Evolutionary conservation across 768 basidiomycete species (phyloP).

Genomic region (Leccinum imitatum): DNA sequence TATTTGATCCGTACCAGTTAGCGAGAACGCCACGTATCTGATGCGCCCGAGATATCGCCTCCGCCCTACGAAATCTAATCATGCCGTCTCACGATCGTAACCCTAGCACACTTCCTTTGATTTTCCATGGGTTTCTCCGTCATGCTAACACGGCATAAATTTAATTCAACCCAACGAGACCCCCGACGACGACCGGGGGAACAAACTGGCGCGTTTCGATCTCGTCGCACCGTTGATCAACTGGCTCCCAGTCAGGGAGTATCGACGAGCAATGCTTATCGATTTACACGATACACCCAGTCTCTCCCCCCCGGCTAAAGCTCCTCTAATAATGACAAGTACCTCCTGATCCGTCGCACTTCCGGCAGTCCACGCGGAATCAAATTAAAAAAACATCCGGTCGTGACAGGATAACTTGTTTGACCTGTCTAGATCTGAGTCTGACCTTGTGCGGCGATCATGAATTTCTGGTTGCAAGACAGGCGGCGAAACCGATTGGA

Average conservation of each 20-base stretch:
- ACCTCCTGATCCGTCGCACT: not conserved
- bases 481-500: not conserved
- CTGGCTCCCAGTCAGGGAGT: not conserved
- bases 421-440: not conserved
- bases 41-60: conserved; percentile 5
- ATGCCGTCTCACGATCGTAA: not conserved
- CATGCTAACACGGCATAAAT: not conserved
- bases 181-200: not conserved
- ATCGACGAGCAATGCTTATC: not conserved
- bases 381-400: not conserved
- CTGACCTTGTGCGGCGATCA: not conserved
- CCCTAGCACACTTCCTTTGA: not conserved
- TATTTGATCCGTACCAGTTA: conserved; percentile 8
- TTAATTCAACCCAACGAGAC: too few species aligned
- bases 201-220: not conserved
- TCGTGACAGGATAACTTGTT: not conserved
- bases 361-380: not conserved
- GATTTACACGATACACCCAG: not conserved
- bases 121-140: not conserved
- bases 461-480: not conserved
- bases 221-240: not conserved
- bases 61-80: not conserved
- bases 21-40: conserved; percentile 1
- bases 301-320: too few species aligned
- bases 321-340: not conserved